Evolutionary conservation across 2,329 filamentous ascomycete genomes (phyloP).

Genomic region (Waltergamsia citrina): DNA sequence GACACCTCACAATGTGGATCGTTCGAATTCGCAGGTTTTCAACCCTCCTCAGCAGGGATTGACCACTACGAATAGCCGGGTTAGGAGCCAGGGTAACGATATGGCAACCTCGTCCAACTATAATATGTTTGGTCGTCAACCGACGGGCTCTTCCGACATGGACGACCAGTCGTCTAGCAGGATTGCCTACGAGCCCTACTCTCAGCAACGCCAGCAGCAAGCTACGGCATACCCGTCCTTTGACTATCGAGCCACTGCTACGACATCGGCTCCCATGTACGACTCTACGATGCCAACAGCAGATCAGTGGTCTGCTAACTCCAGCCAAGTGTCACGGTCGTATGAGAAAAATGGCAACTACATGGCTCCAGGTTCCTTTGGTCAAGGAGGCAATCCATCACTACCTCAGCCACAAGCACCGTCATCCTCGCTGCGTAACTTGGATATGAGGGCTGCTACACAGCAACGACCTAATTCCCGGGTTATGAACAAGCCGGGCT

Average conservation of each 20-base stretch:
- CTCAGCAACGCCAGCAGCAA: constrained; percentile 9
- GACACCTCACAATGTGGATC: constrained; percentile 16
- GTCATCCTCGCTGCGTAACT: constrained; percentile 11
- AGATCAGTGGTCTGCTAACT: constrained; percentile 13
- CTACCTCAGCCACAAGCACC: too few species aligned
- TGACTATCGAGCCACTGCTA: too few species aligned
- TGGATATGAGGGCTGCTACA: constrained; percentile 9
- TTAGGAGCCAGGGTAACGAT: background rate
- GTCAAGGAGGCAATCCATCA: too few species aligned
- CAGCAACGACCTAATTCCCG: constrained; percentile 7
- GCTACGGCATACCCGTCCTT: constrained; percentile 7
- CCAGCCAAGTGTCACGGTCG: constrained; percentile 8
- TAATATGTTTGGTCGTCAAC: constrained; percentile 11
- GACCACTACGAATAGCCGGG: too few species aligned
- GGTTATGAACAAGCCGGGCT: constrained; percentile 8
- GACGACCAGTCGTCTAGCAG: constrained; percentile 7
- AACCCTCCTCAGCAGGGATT: constrained; percentile 9
- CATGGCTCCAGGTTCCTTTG: too few species aligned
- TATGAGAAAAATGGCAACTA: constrained; percentile 7
- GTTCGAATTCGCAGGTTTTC: constrained; percentile 7
- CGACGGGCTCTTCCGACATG: background rate
- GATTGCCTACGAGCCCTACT: constrained; percentile 20
- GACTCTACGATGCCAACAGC: constrained; percentile 10
- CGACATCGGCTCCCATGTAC: constrained; percentile 11
- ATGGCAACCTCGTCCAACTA: constrained; percentile 8